Percentiles rank a stretch among this genome's conserved stretches.
These are phyloP conservation scores for Pseudevernia furfuracea DNA, from an alignment of 495 filamentous ascomycete species.

Conservation along the genomic window DNA sequence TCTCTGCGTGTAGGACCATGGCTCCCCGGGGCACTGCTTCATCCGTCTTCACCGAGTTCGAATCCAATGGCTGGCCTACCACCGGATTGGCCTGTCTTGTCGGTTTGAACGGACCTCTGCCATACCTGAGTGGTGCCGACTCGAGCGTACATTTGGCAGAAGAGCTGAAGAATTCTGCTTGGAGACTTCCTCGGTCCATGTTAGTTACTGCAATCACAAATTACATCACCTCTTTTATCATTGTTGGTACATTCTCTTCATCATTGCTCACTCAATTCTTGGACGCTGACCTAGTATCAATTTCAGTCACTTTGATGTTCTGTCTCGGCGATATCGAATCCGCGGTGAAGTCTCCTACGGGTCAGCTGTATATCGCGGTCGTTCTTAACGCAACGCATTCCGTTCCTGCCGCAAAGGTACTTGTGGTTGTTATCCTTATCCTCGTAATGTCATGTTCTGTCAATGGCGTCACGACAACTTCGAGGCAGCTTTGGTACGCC, in stretches of 20 bases:
- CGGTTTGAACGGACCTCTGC: constrained; percentile 42
- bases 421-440: constrained; percentile 33
- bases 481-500: constrained; percentile 34
- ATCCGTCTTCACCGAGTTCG: constrained; percentile 50
- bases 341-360: constrained; percentile 24
- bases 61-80: constrained; percentile 47
- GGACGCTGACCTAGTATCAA: constrained; percentile 13
- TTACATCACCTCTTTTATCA: constrained; percentile 35
- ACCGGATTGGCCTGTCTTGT: constrained; percentile 47
- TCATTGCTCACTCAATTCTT: constrained; percentile 16
- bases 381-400: constrained; percentile 31
- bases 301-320: constrained; percentile 26
- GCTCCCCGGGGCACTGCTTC: constrained; percentile 39
- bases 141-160: constrained; percentile 39
- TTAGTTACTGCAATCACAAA: constrained; percentile 33
- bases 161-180: constrained; percentile 36
- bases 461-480: constrained; percentile 36
- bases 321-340: constrained; percentile 35
- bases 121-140: constrained; percentile 36
- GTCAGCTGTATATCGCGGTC: constrained; percentile 36
- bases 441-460: constrained; percentile 32
- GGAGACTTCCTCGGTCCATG: constrained; percentile 36
- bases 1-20: constrained; percentile 32
- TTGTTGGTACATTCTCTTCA: constrained; percentile 30
- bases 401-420: constrained; percentile 26